These are phyloP conservation scores for Eucalyptus grandis DNA, from an alignment of 345 rosid genomes.

Conservation along the genomic window DNA sequence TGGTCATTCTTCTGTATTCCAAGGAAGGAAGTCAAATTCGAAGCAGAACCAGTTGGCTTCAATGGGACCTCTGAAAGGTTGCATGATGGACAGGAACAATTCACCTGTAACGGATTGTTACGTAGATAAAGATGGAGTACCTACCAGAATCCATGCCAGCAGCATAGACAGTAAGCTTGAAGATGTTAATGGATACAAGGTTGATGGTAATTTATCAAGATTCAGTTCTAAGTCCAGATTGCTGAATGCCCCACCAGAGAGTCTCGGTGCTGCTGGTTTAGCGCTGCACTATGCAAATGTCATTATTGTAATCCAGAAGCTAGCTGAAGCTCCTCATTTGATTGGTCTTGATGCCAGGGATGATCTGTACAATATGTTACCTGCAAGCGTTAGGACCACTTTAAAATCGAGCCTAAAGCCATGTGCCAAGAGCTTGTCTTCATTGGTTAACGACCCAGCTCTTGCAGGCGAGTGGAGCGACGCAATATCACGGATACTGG, in stretches of 20 bases:
- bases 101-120: slow-evolving; percentile 12
- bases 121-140: slow-evolving; percentile 5
- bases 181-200: slow-evolving; percentile 1
- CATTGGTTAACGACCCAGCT: slow-evolving; percentile 41
- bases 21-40: slow-evolving; percentile 30
- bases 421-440: slow-evolving; percentile 48
- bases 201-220: slow-evolving; percentile 8
- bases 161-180: slow-evolving; percentile 18
- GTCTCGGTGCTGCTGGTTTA: slow-evolving; percentile 85
- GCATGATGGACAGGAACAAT: slow-evolving; percentile 32
- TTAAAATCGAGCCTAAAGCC: slow-evolving; percentile 72
- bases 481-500: slow-evolving; percentile 65
- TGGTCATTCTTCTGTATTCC: slow-evolving; percentile 18
- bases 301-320: slow-evolving; percentile 78
- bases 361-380: slow-evolving; percentile 92
- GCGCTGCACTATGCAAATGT: slow-evolving; percentile 95
- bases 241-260: slow-evolving; percentile 60
- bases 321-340: slow-evolving; percentile 88
- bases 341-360: slow-evolving; percentile 93
- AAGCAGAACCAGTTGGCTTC: slow-evolving; percentile 51
- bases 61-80: slow-evolving; percentile 87
- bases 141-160: slow-evolving; percentile 14
- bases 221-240: slow-evolving; percentile 24
- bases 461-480: slow-evolving; percentile 84
- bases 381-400: slow-evolving; percentile 59